Evolutionary conservation across 2,329 filamentous ascomycete species (phyloP).

Genomic region (Fusarium metavorans): DNA sequence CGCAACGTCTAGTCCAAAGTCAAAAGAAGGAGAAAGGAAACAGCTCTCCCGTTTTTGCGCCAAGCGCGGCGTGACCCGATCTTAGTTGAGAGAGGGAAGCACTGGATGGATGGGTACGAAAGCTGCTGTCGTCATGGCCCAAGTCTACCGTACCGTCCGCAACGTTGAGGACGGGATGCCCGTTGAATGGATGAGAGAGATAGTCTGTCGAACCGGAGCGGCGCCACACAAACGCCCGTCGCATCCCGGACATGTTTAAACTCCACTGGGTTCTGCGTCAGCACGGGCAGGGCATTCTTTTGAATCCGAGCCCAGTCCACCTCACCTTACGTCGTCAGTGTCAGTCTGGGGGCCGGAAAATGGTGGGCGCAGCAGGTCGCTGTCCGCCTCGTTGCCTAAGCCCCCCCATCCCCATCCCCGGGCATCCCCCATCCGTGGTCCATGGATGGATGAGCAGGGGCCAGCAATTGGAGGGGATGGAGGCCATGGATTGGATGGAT

Average conservation of each 20-base stretch:
- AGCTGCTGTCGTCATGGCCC: background rate
- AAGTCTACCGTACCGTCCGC: background rate
- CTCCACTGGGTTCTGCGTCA: background rate
- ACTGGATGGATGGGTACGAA: background rate
- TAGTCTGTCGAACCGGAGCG: background rate
- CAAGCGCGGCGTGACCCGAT: background rate
- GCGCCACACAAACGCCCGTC: background rate
- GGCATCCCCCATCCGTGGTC: background rate
- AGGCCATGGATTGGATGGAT: slow-evolving; percentile 22
- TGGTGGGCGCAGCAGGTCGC: slow-evolving; percentile 22
- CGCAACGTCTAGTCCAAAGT: slow-evolving; percentile 8
- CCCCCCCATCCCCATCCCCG: slow-evolving; percentile 23
- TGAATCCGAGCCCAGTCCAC: background rate
- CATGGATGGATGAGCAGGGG: slow-evolving; percentile 16
- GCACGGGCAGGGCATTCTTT: slow-evolving; percentile 26
- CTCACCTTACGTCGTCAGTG: background rate
- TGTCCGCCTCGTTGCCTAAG: slow-evolving; percentile 48
- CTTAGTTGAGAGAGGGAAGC: background rate
- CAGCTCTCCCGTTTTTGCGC: background rate
- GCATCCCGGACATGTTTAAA: background rate
- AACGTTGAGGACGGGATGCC: background rate
- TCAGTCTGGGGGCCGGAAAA: slow-evolving; percentile 16
- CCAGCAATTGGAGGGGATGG: background rate
- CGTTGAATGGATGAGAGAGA: background rate
- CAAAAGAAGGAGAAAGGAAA: background rate